Evolutionary conservation across 1,284 basidiomycete genomes (phyloP).

Genomic region (Fomitopsis betulina): DNA sequence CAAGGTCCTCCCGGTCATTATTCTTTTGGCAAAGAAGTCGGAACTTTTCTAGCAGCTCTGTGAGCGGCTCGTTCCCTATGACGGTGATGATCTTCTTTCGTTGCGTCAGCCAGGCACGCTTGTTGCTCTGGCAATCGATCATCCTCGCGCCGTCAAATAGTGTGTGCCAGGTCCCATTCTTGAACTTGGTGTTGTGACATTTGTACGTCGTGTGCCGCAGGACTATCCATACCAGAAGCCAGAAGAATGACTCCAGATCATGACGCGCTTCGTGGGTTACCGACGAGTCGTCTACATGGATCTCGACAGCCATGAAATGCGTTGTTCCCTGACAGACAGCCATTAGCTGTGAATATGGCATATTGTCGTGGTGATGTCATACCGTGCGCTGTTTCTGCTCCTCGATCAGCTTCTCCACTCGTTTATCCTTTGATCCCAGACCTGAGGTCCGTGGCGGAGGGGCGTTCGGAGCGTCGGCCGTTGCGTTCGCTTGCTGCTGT

Average conservation of each 20-base stretch:
- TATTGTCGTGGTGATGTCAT: not conserved
- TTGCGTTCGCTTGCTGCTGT: not conserved
- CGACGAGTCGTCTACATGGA: no score
- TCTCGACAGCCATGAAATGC: conserved; percentile 8
- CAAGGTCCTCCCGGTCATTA: not conserved
- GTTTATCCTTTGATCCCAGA: no score
- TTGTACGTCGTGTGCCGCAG: conserved; percentile 5
- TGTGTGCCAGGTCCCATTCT: not conserved
- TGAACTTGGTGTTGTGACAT: not conserved
- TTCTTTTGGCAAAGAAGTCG: no score
- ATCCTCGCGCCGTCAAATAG: not conserved
- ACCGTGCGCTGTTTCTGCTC: no score
- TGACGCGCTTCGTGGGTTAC: no score
- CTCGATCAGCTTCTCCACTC: no score
- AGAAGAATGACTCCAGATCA: no score
- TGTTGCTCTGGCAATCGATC: not conserved
- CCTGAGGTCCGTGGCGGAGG: no score
- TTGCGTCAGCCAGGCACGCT: not conserved
- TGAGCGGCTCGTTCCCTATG: not conserved
- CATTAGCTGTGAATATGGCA: not conserved
- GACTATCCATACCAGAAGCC: conserved; percentile 11
- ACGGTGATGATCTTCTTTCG: not conserved
- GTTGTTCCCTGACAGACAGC: conserved; percentile 6
- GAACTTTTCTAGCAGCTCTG: not conserved
- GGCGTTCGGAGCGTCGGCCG: no score